A percentile compares a stretch with the other conserved stretches of the same genome.
These are phyloP conservation scores for Lactarius psammicola DNA, from an alignment of 768 basidiomycete genomes.

Conservation along the genomic window DNA sequence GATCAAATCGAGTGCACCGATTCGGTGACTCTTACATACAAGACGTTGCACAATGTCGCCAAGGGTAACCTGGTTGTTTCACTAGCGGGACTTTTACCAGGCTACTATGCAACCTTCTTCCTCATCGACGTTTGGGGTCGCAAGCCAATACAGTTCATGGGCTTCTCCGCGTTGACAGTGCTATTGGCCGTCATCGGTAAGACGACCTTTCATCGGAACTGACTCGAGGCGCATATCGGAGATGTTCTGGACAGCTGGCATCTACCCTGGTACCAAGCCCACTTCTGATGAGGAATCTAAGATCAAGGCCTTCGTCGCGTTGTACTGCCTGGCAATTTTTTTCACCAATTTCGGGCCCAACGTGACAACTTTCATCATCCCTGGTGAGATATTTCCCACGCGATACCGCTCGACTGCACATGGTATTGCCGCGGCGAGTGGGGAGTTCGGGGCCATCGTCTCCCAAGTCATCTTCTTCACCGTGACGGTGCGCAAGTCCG, in stretches of 20 bases:
- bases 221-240: slow-evolving; percentile 33
- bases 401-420: slow-evolving; percentile 45
- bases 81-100: slow-evolving; percentile 76
- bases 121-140: slow-evolving; percentile 78
- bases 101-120: slow-evolving; percentile 65
- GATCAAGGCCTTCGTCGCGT: slow-evolving; percentile 38
- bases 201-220: slow-evolving; percentile 31
- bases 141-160: slow-evolving; percentile 78
- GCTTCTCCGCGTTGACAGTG: slow-evolving; percentile 63
- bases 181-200: slow-evolving; percentile 68
- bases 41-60: slow-evolving; percentile 59
- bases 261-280: slow-evolving; percentile 7
- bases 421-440: slow-evolving; percentile 45
- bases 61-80: slow-evolving; percentile 76
- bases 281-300: slow-evolving; percentile 39
- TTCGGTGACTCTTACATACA: slow-evolving; percentile 36
- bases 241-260: slow-evolving; percentile 25
- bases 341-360: slow-evolving; percentile 47
- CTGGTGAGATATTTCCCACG: slow-evolving; percentile 47
- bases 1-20: slow-evolving; percentile 29
- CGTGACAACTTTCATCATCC: slow-evolving; percentile 45
- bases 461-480: slow-evolving; percentile 40
- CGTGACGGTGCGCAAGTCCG: slow-evolving; percentile 17
- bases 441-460: slow-evolving; percentile 47
- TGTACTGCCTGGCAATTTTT: slow-evolving; percentile 43